Percentiles rank a stretch among this genome's conserved stretches.
These are phyloP conservation scores for Candida nitratophila DNA, from an alignment of 805 yeast genomes.

Conservation along the genomic window DNA sequence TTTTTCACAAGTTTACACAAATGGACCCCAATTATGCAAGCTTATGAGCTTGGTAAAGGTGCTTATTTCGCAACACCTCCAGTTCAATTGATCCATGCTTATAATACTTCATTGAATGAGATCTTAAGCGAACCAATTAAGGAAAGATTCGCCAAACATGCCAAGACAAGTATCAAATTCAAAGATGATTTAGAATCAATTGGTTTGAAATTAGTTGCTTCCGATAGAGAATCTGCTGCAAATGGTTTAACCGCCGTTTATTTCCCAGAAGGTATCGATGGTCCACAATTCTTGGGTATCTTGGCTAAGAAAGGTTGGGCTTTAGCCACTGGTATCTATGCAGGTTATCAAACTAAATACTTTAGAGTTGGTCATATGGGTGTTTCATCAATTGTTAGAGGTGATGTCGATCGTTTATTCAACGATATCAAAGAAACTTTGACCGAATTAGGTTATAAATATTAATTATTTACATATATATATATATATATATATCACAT, in stretches of 20 bases:
- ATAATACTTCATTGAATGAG: conserved; percentile 68
- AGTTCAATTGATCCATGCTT: conserved; percentile 76
- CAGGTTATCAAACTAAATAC: conserved; percentile 70
- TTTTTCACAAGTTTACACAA: conserved; percentile 67
- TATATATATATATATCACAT: too few species aligned
- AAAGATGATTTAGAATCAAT: conserved; percentile 48
- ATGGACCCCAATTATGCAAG: conserved; percentile 86
- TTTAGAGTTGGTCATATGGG: conserved; percentile 98
- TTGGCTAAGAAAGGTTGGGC: conserved; percentile 62
- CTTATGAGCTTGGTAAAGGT: conserved; percentile 71
- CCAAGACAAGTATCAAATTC: conserved; percentile 53
- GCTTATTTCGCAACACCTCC: conserved; percentile 98
- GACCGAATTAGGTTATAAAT: conserved; percentile 33
- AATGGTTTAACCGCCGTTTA: conserved; percentile 83
- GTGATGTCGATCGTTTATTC: conserved; percentile 46
- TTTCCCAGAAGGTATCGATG: conserved; percentile 68
- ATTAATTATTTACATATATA: too few species aligned
- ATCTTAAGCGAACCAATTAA: conserved; percentile 45
- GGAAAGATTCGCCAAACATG: conserved; percentile 57
- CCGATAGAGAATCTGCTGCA: conserved; percentile 61
- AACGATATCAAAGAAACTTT: conserved; percentile 38
- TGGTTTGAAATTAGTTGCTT: conserved; percentile 62
- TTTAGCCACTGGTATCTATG: conserved; percentile 87
- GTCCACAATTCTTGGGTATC: conserved; percentile 54
- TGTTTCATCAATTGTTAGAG: conserved; percentile 54